Percentiles rank a stretch among this genome's conserved stretches.
These are phyloP conservation scores for Clonostachys rosea DNA, from an alignment of 2,329 filamentous ascomycete species.

Conservation along the genomic window DNA sequence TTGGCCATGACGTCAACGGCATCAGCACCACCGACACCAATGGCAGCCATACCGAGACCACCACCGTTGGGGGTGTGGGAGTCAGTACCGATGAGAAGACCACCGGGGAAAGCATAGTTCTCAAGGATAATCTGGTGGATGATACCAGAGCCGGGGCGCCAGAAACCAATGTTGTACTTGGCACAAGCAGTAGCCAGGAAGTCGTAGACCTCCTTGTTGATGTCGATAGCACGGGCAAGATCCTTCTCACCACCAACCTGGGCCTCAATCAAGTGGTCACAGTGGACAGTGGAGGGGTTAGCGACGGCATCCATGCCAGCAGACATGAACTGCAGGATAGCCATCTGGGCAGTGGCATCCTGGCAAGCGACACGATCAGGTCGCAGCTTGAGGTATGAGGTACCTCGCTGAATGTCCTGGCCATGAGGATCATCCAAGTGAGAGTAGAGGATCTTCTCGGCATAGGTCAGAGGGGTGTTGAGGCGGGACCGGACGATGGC, in stretches of 20 bases:
- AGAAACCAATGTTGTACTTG: conserved; percentile 99
- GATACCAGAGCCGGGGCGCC: conserved; percentile 97
- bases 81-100: conserved; percentile 95
- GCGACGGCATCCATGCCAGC: conserved; percentile 94
- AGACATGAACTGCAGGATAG: conserved; percentile 99
- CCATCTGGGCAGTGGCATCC: conserved; percentile 99
- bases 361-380: conserved; percentile 98
- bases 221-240: conserved; percentile 81
- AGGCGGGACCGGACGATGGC: conserved; percentile 82
- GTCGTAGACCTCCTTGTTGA: conserved; percentile 99
- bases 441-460: conserved; percentile 99
- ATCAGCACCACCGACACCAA: conserved; percentile 97
- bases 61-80: conserved; percentile 97
- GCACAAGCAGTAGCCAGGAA: conserved; percentile 91
- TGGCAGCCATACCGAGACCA: conserved; percentile 68
- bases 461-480: conserved; percentile 89
- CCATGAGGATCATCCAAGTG: conserved; percentile 95
- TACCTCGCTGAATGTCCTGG: conserved; percentile 94
- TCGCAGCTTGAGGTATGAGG: conserved; percentile 92
- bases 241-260: conserved; percentile 92
- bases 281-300: conserved; percentile 94
- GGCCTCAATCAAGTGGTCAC: conserved; percentile 98
- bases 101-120: conserved; percentile 99
- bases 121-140: conserved; percentile 98
- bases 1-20: conserved; percentile 98